Base-by-base conservation (phyloP, 129 eudicot genomes). In the Mikania micrantha region DNA sequence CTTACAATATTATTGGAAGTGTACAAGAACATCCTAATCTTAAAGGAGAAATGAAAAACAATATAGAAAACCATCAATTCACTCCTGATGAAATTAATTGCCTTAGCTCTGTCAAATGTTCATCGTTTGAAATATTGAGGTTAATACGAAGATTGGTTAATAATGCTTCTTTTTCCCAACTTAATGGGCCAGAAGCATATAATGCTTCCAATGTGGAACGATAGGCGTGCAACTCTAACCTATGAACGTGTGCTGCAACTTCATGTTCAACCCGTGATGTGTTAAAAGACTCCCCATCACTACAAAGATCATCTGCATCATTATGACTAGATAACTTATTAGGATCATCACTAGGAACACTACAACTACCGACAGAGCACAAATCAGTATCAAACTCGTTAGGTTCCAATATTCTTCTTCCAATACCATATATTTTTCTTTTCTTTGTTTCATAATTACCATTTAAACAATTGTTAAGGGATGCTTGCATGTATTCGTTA, bases 151-250 rank as follows among this genome's bases (percentile, higher is more conserved):
- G 98, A 72, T 93, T 79, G 56, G 98, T 93, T 80, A 89, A 68
- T 70, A 93, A 72, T 53, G 87, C 80, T 93, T 93, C 98, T 75
- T 89, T 84, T 77, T 88, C 98, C 98, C 98, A 93, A 84, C 88
- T 93, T 79, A 93, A 78, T 60, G 96, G 96, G 66, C 98, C 98
- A 42, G 94, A 84, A 71, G 98, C 96, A 81, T 85, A 81, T 72
- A 92, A 82, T 39, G 95, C 98, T 82, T 70, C 90, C 77, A 93
- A 70, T 29, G 90, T 93, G 83, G 88, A 72, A 29, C 98, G 96
- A 68, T 93, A 93, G 39, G 98, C 98, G 79, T 84, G 85, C 82
- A 93, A 86, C 85, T 93, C 96, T 82, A 93, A 68, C 78, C 98
- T 86, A 86, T 78, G 98, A 35, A 89, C 81, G 65, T 69, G 77